A percentile compares a stretch with the other conserved stretches of the same genome.
Conservation (phyloP, 2,329 filamentous ascomycete species). For the Colletotrichum brevisporum region DNA sequence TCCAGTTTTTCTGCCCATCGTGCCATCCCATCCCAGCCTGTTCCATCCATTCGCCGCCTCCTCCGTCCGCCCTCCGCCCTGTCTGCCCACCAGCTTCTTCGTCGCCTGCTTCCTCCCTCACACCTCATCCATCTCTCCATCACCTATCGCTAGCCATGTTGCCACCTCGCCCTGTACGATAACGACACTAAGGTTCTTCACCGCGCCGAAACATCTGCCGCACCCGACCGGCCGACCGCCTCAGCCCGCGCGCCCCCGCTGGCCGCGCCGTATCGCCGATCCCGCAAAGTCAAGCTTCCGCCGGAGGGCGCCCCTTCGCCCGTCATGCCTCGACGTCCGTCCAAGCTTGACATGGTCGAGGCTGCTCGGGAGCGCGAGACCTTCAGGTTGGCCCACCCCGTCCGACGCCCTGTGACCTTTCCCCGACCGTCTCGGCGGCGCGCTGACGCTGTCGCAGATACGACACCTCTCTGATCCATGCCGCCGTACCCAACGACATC, state of each 20-base stretch:
- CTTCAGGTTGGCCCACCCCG: constrained; percentile 43
- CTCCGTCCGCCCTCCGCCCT: neutral
- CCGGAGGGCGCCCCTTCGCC: too few relatives aligned
- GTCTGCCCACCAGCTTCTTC: neutral
- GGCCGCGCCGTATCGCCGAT: neutral
- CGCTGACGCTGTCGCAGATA: constrained; percentile 32
- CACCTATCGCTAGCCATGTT: too few relatives aligned
- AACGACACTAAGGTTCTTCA: too few relatives aligned
- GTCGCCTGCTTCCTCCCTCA: too few relatives aligned
- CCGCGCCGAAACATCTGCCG: too few relatives aligned
- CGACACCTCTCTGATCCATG: constrained; percentile 24
- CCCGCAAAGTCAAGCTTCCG: neutral
- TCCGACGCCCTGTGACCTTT: neutral
- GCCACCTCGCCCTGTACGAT: too few relatives aligned
- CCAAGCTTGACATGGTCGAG: constrained; percentile 37
- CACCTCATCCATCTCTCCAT: too few relatives aligned
- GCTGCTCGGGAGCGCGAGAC: constrained; percentile 49
- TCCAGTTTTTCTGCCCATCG: constrained; percentile 11
- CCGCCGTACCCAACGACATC: constrained; percentile 42
- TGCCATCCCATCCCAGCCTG: neutral
- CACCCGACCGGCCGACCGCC: too few relatives aligned
- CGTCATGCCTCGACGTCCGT: constrained; percentile 2
- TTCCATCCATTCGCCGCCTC: neutral
- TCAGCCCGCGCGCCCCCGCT: too few relatives aligned
- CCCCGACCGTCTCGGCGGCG: neutral